Evolutionary conservation across 1,139 yeast genomes (phyloP).

Genomic region (Pichia sp.): DNA sequence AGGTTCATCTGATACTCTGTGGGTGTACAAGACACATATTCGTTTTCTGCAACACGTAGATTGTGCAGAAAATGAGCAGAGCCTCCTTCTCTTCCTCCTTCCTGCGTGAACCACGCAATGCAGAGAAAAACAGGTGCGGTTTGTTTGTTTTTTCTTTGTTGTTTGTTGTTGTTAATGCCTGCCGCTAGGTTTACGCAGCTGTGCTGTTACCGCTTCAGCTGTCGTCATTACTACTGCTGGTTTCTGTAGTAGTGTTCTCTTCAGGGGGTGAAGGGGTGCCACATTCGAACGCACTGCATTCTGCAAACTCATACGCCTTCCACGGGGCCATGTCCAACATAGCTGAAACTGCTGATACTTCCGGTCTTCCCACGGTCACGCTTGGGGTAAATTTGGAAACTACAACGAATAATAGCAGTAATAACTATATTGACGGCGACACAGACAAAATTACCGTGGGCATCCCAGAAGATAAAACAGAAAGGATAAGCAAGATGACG

Average conservation of each 20-base stretch:
- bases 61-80: not conserved
- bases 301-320: not conserved
- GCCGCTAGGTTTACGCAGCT: constrained; percentile 3
- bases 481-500: not conserved
- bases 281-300: not conserved
- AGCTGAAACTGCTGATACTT: not conserved
- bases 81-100: not conserved
- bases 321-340: not conserved
- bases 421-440: not conserved
- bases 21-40: not conserved
- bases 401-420: not conserved
- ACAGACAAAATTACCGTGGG: not conserved
- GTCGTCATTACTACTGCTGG: not conserved
- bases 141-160: constrained; percentile 1
- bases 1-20: not conserved
- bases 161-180: constrained; percentile 2
- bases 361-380: not conserved
- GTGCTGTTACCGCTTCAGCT: not conserved
- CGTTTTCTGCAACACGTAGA: not conserved
- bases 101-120: not conserved
- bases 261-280: not conserved
- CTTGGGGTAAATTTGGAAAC: not conserved
- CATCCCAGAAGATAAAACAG: not conserved
- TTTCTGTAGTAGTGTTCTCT: not conserved
- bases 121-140: constrained; percentile 1